Evolutionary conservation across 345 rosid genomes (phyloP), one percentile per base, ranked within the genome.

Genomic region (Draba incana): DNA sequence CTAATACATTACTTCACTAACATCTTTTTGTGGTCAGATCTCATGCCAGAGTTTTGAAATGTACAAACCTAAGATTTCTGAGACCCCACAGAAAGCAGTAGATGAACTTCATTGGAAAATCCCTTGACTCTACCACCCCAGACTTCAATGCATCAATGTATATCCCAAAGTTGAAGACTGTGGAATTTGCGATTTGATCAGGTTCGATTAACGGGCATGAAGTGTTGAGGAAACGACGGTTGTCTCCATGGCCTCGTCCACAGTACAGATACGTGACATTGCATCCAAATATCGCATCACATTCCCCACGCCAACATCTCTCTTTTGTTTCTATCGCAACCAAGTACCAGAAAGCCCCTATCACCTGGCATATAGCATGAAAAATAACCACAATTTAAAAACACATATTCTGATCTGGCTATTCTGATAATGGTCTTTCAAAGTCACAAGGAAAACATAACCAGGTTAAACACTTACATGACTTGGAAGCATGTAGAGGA

Each of bases 281-380:
- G 12, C 78, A 68, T n/a, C 38, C 46, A 0, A 5, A 0, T 52
- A 10, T 66, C 8, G 6, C 51, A 57, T 7, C 41, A 58, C 77
- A 74, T 1, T n/a, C 48, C 0, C 41, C 31, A 46, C 46, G 66
- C 79, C 79, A 75, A 4, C 79, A 75, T 62, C 1, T 46, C 27
- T 20, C 11, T 47, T 23, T 41, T 45, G 27, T 68, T 48, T 75
- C 70, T 10, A 75, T 10, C 5, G 75, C 37, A 47, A 8, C 16
- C 70, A 75, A 10, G 47, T 75, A 75, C 79, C 79, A 75, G 16
- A 69, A 47, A 13, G 75, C 74, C 25, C 79, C 79, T 54, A 69
- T 6, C 52, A 48, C 79, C 79, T 75, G 64, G n/a, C 24, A n/a
- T n/a, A n/a, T n/a, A n/a, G n/a, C n/a, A n/a, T n/a, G n/a, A n/a